Evolutionary conservation across 768 basidiomycete species (phyloP), one percentile per base, ranked within the genome.

Genomic region (Panaeolus papilionaceus): DNA sequence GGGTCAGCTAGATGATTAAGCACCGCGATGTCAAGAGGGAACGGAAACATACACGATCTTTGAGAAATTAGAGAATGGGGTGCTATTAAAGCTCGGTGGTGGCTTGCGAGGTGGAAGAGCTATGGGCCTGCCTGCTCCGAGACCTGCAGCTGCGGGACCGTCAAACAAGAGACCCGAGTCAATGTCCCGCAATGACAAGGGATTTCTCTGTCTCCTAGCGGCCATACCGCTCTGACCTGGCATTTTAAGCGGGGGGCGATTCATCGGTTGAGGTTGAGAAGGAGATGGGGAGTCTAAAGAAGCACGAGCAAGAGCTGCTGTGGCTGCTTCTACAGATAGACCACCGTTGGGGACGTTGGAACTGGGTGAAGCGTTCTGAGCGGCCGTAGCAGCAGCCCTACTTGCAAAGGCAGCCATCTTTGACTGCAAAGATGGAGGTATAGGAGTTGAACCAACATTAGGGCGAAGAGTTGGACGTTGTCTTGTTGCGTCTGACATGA

Each of bases 1-100:
- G 38, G 68, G 54, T 23, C 40, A 38, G 37, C 37, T 14, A 44
- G 64, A 33, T 61, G 47, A 40, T 8, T 62, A 45, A 42, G 66
- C 54, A 64, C 66, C 47, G 20, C 47, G 47, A 49, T 49, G 20
- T 49, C n/a, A 14, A 16, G 14, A 66, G 68, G 61, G 70, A 39
- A 33, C 62, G 66, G 71, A 58, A 38, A 86, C 93, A 61, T 84
- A 96, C 94, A 98, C 94, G 73, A 98, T 96, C 80, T 91, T 94
- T 69, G 89, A 88, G 78, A 98, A 98, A 76, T 95, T 97, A 38
- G 92, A 84, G 80, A 99, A 99, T 26, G 95, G 95, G 40, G 92
- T 92, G 69, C 83, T 86, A 70, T 88, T 85, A 61, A 84, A 83
- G 58, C 77, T 70, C 39, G 81, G 74, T 8, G 78, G 74, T 68